Evolutionary conservation across 257 asterid genomes (phyloP).

Genomic region (Jacaranda mimosifolia): DNA sequence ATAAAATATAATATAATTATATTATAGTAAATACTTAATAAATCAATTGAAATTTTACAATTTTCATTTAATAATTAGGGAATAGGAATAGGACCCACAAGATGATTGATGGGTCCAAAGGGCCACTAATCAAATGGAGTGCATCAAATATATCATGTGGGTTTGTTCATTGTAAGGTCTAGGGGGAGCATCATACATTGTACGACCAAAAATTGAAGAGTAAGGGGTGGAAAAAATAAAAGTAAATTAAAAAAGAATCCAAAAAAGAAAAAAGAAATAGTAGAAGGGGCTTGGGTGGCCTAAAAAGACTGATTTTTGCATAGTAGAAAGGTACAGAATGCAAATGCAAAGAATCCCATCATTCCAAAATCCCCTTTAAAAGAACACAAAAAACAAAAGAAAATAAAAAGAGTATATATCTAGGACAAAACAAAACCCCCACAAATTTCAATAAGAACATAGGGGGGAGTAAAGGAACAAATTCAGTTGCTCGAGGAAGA

Average conservation of each 20-base stretch:
- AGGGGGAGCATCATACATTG: slow-evolving; percentile 62
- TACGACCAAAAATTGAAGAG: slow-evolving; percentile 41
- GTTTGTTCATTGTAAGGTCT: slow-evolving; percentile 59
- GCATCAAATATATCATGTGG: slow-evolving; percentile 58
- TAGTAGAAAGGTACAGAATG: slow-evolving; percentile 53
- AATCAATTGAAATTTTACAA: background rate
- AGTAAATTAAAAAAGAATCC: background rate
- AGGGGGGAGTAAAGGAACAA: slow-evolving; percentile 63
- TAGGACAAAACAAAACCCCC: slow-evolving; percentile 67
- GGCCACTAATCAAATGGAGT: slow-evolving; percentile 58
- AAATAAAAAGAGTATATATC: slow-evolving; percentile 48
- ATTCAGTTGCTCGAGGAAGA: slow-evolving; percentile 92
- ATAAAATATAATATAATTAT: too few relatives aligned
- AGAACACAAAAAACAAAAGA: slow-evolving; percentile 45
- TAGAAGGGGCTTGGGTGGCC: slow-evolving; percentile 49
- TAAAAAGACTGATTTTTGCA: slow-evolving; percentile 64
- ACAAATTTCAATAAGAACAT: slow-evolving; percentile 69
- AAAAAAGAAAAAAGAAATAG: slow-evolving; percentile 5
- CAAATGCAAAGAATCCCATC: slow-evolving; percentile 78
- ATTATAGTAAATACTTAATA: background rate
- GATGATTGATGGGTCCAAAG: slow-evolving; percentile 55
- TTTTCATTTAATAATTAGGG: too few relatives aligned
- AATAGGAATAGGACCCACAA: too few relatives aligned
- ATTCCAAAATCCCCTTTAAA: slow-evolving; percentile 59
- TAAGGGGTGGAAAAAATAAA: slow-evolving; percentile 38